Conservation (phyloP, 1,284 basidiomycete genomes). For the Trichosporon inkin region DNA sequence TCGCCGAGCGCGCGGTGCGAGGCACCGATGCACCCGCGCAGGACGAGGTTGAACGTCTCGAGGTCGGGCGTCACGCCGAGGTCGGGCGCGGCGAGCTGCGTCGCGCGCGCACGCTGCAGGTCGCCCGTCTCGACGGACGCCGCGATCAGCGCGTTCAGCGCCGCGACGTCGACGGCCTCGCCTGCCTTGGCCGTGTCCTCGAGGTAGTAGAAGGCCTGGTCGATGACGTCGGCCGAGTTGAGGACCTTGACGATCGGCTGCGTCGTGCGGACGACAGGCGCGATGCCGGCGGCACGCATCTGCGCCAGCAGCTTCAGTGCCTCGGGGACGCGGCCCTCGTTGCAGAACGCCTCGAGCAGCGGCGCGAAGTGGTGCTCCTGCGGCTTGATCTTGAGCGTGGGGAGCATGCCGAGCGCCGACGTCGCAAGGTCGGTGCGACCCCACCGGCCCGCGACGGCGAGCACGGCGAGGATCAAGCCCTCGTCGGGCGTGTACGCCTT, state of each 20-base stretch:
- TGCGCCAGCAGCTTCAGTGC: slow-evolving; percentile 38
- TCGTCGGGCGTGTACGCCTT: slow-evolving; percentile 63
- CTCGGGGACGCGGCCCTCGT: slow-evolving; percentile 39
- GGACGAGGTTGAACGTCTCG: slow-evolving; percentile 66
- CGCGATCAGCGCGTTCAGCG: slow-evolving; percentile 63
- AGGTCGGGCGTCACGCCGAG: slow-evolving; percentile 59
- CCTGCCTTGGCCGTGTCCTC: slow-evolving; percentile 60
- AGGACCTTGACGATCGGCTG: slow-evolving; percentile 56
- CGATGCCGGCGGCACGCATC: slow-evolving; percentile 35
- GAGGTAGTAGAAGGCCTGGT: slow-evolving; percentile 62
- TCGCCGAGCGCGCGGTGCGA: slow-evolving; percentile 40
- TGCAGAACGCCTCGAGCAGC: slow-evolving; percentile 46
- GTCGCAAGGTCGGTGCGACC: slow-evolving; percentile 66
- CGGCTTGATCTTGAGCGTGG: slow-evolving; percentile 54
- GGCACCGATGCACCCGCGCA: slow-evolving; percentile 59
- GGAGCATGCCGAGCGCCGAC: slow-evolving; percentile 60
- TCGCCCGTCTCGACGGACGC: slow-evolving; percentile 63
- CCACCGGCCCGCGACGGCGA: slow-evolving; percentile 67
- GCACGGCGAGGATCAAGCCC: slow-evolving; percentile 64
- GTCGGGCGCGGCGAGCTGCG: slow-evolving; percentile 62
- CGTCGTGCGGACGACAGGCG: slow-evolving; percentile 33
- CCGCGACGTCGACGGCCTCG: slow-evolving; percentile 57
- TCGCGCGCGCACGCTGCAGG: slow-evolving; percentile 69
- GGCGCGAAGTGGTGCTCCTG: slow-evolving; percentile 56
- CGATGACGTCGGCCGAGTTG: slow-evolving; percentile 57